Conservation (phyloP, 768 basidiomycete genomes). For the Phlegmacium glaucopus region DNA sequence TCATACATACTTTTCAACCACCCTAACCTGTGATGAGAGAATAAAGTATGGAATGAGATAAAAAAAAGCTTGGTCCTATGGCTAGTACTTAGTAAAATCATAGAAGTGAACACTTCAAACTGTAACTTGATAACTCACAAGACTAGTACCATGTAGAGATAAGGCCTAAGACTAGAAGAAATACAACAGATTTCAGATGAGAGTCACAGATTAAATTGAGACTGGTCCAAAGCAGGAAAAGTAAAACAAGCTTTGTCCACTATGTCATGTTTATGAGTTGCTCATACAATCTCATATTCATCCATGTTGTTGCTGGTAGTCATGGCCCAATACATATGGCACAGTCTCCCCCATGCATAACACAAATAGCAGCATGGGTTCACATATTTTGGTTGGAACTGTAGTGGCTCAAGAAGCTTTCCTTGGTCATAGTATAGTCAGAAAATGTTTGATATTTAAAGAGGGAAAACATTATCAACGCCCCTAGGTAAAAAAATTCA, state of each 20-base stretch:
- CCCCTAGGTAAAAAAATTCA: conserved; percentile 92
- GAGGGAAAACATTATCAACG: conserved; percentile 33
- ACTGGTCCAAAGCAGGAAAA: background rate
- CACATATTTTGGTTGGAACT: conserved; percentile 86
- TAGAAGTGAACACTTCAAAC: no score
- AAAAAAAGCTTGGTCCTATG: no score
- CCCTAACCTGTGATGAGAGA: no score
- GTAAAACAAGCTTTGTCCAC: conserved; percentile 62
- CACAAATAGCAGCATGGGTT: conserved; percentile 66
- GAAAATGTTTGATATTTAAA: background rate
- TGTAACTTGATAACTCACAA: no score
- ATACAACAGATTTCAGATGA: no score
- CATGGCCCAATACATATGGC: conserved; percentile 86
- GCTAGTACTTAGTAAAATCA: no score
- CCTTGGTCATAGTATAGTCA: conserved; percentile 59
- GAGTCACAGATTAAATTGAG: background rate
- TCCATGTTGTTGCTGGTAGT: conserved; percentile 73
- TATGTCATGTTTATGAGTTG: conserved; percentile 72
- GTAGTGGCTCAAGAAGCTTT: conserved; percentile 74
- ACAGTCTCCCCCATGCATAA: conserved; percentile 92
- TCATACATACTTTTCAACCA: no score
- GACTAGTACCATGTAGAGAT: no score
- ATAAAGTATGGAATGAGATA: no score
- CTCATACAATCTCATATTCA: conserved; percentile 84
- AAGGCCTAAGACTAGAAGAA: no score